Conservation (phyloP, 1,139 yeast genomes). For the Diutina mesorugosa region DNA sequence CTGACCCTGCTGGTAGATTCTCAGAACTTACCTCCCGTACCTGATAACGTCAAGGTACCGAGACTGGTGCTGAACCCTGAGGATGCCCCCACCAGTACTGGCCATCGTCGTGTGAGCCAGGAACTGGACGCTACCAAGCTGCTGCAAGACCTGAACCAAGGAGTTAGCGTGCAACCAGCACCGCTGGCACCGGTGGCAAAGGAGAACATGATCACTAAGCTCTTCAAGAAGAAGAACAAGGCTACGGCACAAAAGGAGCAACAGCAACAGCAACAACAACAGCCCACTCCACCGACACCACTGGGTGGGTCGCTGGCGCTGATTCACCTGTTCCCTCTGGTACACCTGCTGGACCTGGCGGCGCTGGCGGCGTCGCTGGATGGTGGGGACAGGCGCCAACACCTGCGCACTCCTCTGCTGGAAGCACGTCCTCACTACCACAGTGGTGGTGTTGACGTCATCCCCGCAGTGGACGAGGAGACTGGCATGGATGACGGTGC, state of each 20-base stretch:
- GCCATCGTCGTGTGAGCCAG: constrained; percentile 8
- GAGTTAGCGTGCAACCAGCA: not conserved
- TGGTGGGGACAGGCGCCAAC: not conserved
- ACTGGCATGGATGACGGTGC: not conserved
- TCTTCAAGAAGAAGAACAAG: constrained; percentile 28
- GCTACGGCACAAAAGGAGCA: constrained; percentile 5
- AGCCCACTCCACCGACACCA: not conserved
- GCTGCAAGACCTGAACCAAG: constrained; percentile 3
- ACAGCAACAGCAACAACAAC: not conserved
- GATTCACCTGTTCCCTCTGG: not conserved
- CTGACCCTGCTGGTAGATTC: constrained; percentile 1
- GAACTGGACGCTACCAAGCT: constrained; percentile 10
- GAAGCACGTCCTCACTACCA: not conserved
- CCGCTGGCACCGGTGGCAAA: not conserved
- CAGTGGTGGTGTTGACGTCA: not conserved
- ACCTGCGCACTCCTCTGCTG: not conserved
- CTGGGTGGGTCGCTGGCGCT: not conserved
- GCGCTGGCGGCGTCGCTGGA: not conserved
- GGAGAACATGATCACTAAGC: constrained; percentile 23
- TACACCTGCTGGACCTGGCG: not conserved
- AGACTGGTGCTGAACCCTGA: constrained; percentile 2
- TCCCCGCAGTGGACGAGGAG: not conserved
- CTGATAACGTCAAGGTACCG: constrained; percentile 1
- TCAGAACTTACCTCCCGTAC: not conserved
- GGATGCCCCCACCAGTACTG: not conserved